These are phyloP conservation scores for Suaeda aralocaspica DNA, from an alignment of 148 eudicot genomes.

Conservation along the genomic window DNA sequence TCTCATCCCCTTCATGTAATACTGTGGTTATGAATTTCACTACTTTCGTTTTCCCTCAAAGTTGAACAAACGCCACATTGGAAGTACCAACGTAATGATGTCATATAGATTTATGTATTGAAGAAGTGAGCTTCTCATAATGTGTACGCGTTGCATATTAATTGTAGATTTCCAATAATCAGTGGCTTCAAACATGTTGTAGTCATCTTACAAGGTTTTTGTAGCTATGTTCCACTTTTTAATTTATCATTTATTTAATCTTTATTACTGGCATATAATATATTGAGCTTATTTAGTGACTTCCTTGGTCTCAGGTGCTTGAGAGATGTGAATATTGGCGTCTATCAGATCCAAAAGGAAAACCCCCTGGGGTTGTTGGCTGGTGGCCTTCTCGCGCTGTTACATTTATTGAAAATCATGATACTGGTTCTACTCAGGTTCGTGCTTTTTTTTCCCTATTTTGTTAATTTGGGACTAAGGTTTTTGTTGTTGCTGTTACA, in stretches of 20 bases:
- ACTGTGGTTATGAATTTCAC: neutral
- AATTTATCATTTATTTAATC: too few relatives aligned
- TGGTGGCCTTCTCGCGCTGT: constrained; percentile 99
- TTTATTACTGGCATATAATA: neutral
- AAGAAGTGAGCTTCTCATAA: neutral
- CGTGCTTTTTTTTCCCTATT: constrained; percentile 7
- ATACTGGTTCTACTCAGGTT: constrained; percentile 99
- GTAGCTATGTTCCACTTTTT: too few relatives aligned
- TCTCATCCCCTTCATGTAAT: neutral
- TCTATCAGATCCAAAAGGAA: constrained; percentile 77
- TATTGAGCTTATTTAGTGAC: neutral
- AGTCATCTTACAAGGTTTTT: neutral
- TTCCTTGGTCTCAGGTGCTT: constrained; percentile 45
- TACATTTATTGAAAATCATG: constrained; percentile 98
- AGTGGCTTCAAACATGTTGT: constrained; percentile 3
- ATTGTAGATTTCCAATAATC: neutral
- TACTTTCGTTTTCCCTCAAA: neutral
- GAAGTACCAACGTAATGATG: neutral
- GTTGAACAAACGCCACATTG: neutral
- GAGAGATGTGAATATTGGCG: constrained; percentile 97
- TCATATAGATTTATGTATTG: neutral
- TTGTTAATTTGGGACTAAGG: too few relatives aligned
- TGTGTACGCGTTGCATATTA: neutral
- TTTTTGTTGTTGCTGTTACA: too few relatives aligned
- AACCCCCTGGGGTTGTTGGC: constrained; percentile 98